Base-by-base conservation (phyloP, 352 stramenopile species). In the Phytopythium aichiense region DNA sequence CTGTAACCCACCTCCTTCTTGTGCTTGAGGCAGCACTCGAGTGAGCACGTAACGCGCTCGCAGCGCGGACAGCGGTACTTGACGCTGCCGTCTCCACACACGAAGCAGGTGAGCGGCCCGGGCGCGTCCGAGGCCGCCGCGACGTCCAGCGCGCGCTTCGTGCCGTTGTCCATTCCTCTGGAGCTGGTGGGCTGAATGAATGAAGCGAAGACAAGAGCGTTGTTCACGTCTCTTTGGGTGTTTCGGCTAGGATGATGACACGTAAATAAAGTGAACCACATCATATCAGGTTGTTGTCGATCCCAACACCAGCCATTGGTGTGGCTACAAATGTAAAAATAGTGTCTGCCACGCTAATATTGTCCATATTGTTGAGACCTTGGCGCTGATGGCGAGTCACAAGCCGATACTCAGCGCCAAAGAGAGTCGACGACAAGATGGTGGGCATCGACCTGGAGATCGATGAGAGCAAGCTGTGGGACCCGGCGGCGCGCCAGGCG, bases 41-140 rank as follows among this genome's bases (percentile, higher is more conserved):
- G 66, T 48, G 84, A 92, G 64, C 86, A 95, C 57, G 86, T 92
- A 69, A 92, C 79, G 61, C 84, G 79, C 64, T 95, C 86, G 60
- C 86, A 95, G 57, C 82, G 74, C 40, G 86, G 86, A 76, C 86
- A 95, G 52, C 86, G 84, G 64, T 95, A 95, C 72, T 95, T 95
- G 71, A 92, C 79, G 51, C 82, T 66, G 22, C 23, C 64, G 13
- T 63, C 68, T 33, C 64, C 66, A 54, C 86, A 95, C 12, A 65
- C 67, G 50, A 60, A 64, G 68, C 86, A 95, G n/a, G 45, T 55
- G 4, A 73, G 45, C 42, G 42, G 18, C 7, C 20, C 42, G 11
- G 42, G 13, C 20, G 42, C 42, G 42, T 49, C 42, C n/a, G 42
- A 49, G 42, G 42, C 42, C 42, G 42, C 73, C 25, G 48, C 48